Base-by-base conservation (phyloP, 768 basidiomycete species). In the Lactarius trivialis region DNA sequence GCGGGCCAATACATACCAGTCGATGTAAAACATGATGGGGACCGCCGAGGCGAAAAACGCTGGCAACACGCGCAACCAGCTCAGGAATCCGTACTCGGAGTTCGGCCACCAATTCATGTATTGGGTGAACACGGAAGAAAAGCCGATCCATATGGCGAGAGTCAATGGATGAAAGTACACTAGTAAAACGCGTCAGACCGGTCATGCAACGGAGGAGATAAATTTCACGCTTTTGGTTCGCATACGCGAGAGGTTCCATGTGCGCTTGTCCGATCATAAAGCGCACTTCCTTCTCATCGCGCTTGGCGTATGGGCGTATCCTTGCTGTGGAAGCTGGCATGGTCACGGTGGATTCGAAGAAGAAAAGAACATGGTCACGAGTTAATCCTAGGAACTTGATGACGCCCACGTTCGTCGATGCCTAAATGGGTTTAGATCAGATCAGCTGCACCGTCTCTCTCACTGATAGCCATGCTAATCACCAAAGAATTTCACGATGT, bases 401-500 rank as follows among this genome's bases (percentile, higher is more conserved):
- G 36, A 52, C 15, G 28, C 3, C 7, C 65, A 71, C 70, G 69
- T 71, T 70, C 60, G 69, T 70, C 41, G 24, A 9, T 24, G 43
- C 7, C 34, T 17, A 15, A 39, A 24, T 64, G 39, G 12, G 21
- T 5, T 11, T 64, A 60, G 63, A 64, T 64, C 24, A 50, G 56
- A 58, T 58, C 12, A 64, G 53, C 33, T 1, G 24, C 15, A 17
- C 2, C 3, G 11, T 4, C 6, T 28, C 12, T 12, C 39, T 19
- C n/a, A 62, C 30, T 28, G 26, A 48, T 59, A 64, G 75, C 60
- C 58, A 96, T 98, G 94, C 79, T 96, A 65, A 85, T 96, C 79
- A 82, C 81, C 62, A 89, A 88, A 69, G 84, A 85, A 17, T 84
- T 82, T 74, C 79, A 88, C 70, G 93, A 96, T 69, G 73, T 97